Conservation (phyloP, 768 basidiomycete genomes). For the Tylopilus rubrobrunneus region DNA sequence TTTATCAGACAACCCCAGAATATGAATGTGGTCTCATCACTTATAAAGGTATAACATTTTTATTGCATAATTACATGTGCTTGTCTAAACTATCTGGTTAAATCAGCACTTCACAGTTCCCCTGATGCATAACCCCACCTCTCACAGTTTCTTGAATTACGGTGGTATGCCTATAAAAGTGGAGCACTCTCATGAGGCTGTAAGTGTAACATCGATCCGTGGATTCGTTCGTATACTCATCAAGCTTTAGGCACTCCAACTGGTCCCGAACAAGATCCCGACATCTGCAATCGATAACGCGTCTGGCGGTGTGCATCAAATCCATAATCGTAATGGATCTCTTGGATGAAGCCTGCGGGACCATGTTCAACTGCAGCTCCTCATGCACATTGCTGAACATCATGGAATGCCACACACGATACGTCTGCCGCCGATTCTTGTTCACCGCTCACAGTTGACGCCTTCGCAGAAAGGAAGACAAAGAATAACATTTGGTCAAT, state of each 20-base stretch:
- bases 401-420: constrained; percentile 42
- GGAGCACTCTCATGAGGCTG: constrained; percentile 35
- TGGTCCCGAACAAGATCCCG: constrained; percentile 81
- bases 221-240: neutral
- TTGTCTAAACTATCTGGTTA: no score
- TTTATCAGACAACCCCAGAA: no score
- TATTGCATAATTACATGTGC: no score
- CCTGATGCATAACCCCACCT: neutral
- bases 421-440: constrained; percentile 26
- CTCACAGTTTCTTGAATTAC: constrained; percentile 83
- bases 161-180: constrained; percentile 86
- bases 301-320: constrained; percentile 37
- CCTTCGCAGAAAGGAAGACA: constrained; percentile 52
- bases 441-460: constrained; percentile 10
- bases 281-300: constrained; percentile 64
- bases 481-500: constrained; percentile 74
- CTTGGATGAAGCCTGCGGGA: constrained; percentile 46
- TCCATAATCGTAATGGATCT: constrained; percentile 43
- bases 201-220: constrained; percentile 33
- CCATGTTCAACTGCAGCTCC: constrained; percentile 50
- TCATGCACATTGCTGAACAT: constrained; percentile 45
- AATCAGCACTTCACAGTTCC: no score
- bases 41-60: no score
- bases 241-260: constrained; percentile 67
- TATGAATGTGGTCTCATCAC: no score